Evolutionary conservation across 441 rosid genomes (phyloP).

Genomic region (Euphorbia corollata): DNA sequence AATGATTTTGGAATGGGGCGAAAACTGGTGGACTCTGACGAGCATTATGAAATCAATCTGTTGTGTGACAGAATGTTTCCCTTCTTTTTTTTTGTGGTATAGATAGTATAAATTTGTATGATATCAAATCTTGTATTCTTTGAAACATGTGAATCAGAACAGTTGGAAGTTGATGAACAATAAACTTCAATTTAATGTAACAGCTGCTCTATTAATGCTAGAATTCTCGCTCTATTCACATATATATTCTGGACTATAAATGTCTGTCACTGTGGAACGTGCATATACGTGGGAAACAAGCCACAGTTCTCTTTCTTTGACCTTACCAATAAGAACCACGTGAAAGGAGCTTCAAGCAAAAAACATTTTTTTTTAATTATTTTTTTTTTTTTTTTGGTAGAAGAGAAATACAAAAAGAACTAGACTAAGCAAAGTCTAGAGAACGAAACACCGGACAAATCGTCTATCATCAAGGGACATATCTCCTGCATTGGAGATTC

Average conservation of each 20-base stretch:
- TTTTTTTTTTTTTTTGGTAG: too few relatives aligned
- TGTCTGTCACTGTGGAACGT: neutral
- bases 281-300: neutral
- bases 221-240: neutral
- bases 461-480: too few relatives aligned
- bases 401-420: too few relatives aligned
- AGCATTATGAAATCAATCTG: constrained; percentile 18
- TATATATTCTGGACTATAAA: neutral
- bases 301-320: neutral
- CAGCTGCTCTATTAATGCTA: neutral
- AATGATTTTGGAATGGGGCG: neutral
- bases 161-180: constrained; percentile 20
- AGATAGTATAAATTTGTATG: constrained; percentile 32
- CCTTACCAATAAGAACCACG: neutral
- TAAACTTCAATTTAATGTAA: constrained; percentile 21
- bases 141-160: constrained; percentile 26
- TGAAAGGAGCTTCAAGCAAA: neutral
- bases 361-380: neutral
- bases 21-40: constrained; percentile 12
- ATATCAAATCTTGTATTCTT: constrained; percentile 39
- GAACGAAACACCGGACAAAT: too few relatives aligned
- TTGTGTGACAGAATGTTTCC: constrained; percentile 19
- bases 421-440: too few relatives aligned
- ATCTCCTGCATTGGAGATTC: too few relatives aligned
- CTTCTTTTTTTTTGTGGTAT: constrained; percentile 28